Conservation (phyloP, 106 monocot species). For the Hemerocallis citrina region DNA sequence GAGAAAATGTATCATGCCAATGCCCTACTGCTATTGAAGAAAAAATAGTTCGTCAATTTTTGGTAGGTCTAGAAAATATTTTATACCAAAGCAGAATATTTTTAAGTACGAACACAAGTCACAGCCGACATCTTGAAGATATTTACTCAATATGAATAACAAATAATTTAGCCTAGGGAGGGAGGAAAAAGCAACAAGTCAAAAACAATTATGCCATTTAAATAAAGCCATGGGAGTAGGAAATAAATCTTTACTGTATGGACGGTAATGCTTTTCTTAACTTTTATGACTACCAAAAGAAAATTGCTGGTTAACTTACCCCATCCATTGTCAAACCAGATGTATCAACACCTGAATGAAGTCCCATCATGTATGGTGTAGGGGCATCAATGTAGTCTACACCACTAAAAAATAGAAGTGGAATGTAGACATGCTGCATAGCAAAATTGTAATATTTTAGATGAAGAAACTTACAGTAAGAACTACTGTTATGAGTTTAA, state of each 20-base stretch:
- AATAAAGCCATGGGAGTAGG: no score
- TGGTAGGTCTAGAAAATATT: neutral
- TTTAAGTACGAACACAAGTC: neutral
- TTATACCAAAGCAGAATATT: neutral
- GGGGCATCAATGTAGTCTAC: constrained; percentile 93
- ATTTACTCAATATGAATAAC: neutral
- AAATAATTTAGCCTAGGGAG: no score
- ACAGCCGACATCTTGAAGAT: neutral
- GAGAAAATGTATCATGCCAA: neutral
- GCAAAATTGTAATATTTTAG: constrained; percentile 9
- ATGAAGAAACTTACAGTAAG: neutral
- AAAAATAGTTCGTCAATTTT: neutral
- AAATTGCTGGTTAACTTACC: constrained; percentile 38
- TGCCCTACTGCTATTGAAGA: neutral
- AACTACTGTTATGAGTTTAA: neutral
- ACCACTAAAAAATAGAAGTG: constrained; percentile 84
- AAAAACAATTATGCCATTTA: no score
- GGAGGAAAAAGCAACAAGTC: no score
- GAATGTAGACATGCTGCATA: constrained; percentile 90
- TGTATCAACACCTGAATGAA: constrained; percentile 85
- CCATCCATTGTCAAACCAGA: constrained; percentile 62
- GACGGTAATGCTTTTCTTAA: no score
- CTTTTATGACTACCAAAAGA: neutral
- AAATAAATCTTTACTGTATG: no score
- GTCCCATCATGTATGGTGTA: constrained; percentile 96